Base-by-base conservation (phyloP, 768 basidiomycete genomes). In the Megacollybia marginata region DNA sequence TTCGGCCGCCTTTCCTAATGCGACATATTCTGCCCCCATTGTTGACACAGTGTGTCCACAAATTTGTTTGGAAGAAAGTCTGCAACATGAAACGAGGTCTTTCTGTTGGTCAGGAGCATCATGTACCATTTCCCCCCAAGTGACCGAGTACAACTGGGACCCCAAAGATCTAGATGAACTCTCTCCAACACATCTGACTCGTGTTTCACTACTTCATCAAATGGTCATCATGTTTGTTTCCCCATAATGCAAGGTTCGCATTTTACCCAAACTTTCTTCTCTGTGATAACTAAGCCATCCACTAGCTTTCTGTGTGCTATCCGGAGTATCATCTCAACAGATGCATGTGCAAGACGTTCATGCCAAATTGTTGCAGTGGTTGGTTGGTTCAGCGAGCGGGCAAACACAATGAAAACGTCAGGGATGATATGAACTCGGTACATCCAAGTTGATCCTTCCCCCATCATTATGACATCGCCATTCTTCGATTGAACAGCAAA, bases 91-190 rank as follows among this genome's bases (percentile, higher is more conserved):
- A 36, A 47, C 8, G 34, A 19, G 18, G 16, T 40, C 9, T 28
- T n/a, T 6, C 46, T 36, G 19, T 52, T 46, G 32, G 35, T 40
- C 9, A 20, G 19, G 15, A 40, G 36, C 35, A 48, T 38, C 46
- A 52, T 16, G 28, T 52, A 52, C 13, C 32, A 40, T 7, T 31
- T 10, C 8, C 46, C 46, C 10, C 50, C 50, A 9, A 19, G 16
- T 20, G 46, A 47, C 34, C 34, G 44, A 4, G 46, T 52, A 7
- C 46, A 34, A 10, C 19, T 15, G 9, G 34, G 16, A 8, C 50
- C 50, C 50, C 46, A 52, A 2, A 49, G 31, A 35, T 52, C 42
- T 6, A 49, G 10, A 36, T 44, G 38, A 7, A 52, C 43, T 1
- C 52, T 32, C 3, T 43, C 48, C 1, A 52, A 43, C 1, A 34